A percentile compares a stretch with the other conserved stretches of the same genome.
phyloP scores from a whole-genome alignment of 345 rosid species.

The Gossypium raimondii region DNA sequence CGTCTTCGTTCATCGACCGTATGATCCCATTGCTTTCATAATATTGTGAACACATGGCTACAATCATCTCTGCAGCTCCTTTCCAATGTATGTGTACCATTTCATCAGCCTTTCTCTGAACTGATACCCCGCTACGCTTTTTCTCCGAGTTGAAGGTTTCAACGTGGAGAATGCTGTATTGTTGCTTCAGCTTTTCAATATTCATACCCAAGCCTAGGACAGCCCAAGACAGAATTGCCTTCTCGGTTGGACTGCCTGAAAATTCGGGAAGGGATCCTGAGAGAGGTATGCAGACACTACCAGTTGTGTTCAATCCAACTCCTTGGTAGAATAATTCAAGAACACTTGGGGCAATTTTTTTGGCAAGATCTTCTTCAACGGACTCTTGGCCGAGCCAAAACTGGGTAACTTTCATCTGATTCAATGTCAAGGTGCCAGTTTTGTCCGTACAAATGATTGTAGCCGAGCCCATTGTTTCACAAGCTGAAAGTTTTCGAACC shows the following conservation, averaged over 20 bases:
- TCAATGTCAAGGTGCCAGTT: slow-evolving; percentile 66
- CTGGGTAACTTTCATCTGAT: slow-evolving; percentile 58
- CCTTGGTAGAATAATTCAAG: slow-evolving; percentile 45
- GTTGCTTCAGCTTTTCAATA: slow-evolving; percentile 41
- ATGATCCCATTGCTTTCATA: slow-evolving; percentile 30
- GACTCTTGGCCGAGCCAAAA: slow-evolving; percentile 54
- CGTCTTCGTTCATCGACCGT: slow-evolving; percentile 27
- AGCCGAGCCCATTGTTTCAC: slow-evolving; percentile 76
- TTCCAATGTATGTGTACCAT: slow-evolving; percentile 54
- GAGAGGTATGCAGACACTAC: slow-evolving; percentile 29
- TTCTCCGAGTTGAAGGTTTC: slow-evolving; percentile 61
- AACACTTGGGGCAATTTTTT: slow-evolving; percentile 21
- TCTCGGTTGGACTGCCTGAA: slow-evolving; percentile 70
- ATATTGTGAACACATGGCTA: slow-evolving; percentile 47
- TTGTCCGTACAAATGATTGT: slow-evolving; percentile 63
- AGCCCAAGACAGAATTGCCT: slow-evolving; percentile 70
- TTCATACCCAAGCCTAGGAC: slow-evolving; percentile 39
- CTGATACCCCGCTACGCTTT: slow-evolving; percentile 50
- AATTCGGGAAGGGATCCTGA: slow-evolving; percentile 40
- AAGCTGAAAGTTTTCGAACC: slow-evolving; percentile 67
- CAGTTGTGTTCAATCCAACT: slow-evolving; percentile 53
- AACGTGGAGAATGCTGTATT: slow-evolving; percentile 30
- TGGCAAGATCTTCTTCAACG: slow-evolving; percentile 31
- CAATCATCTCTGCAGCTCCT: slow-evolving; percentile 67
- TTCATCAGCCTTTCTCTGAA: slow-evolving; percentile 32